Base-by-base conservation (phyloP, 352 stramenopile species). In the Phytophthora sojae region DNA sequence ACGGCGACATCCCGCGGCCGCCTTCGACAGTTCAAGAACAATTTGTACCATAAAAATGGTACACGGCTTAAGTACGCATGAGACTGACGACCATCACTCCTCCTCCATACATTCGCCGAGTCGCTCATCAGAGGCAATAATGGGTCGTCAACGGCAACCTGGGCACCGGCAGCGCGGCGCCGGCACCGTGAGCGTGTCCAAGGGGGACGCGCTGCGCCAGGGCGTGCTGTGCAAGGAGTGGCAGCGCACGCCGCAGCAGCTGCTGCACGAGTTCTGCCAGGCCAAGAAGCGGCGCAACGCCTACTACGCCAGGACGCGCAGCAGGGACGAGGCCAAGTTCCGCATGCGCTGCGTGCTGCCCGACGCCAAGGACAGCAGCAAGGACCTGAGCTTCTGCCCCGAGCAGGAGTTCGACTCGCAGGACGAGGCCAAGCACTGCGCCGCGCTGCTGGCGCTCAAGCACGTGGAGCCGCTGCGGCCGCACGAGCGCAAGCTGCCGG, bases 401-500 rank as follows among this genome's bases (percentile, higher is more conserved):
- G 80, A 81, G 84, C 83, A 97, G 85, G 76, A 92, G 79, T 86
- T 94, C 50, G 77, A 88, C 4, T 79, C 85, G 17, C 64, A 88
- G 44, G 89, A 96, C 57, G 93, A 99, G 54, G 97, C 97, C 25
- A 97, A 97, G 66, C 93, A 98, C 79, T 96, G 89, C 57, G 88
- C 85, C 4, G 96, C 96, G 17, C 80, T 99, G 42, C 77, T 99
- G 35, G 97, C 96, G 49, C 79, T 99, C 21, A 82, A 98, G 44
- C 89, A 99, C 69, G 66, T 99, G n/a, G 96, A 99, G 61, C 93
- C 93, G 4, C 84, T 85, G 12, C 83, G 97, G 0, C 97, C 98
- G 1, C 87, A 98, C 52, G 97, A 99, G 76, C 80, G 96, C 39
- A 99, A 98, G 62, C 81, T 99, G 12, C 98, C 98, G 6, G 97